Percentiles rank a stretch among this genome's conserved stretches.
These are phyloP conservation scores for Verruconis gallopava DNA, from an alignment of 2,329 filamentous ascomycete species.

Conservation along the genomic window DNA sequence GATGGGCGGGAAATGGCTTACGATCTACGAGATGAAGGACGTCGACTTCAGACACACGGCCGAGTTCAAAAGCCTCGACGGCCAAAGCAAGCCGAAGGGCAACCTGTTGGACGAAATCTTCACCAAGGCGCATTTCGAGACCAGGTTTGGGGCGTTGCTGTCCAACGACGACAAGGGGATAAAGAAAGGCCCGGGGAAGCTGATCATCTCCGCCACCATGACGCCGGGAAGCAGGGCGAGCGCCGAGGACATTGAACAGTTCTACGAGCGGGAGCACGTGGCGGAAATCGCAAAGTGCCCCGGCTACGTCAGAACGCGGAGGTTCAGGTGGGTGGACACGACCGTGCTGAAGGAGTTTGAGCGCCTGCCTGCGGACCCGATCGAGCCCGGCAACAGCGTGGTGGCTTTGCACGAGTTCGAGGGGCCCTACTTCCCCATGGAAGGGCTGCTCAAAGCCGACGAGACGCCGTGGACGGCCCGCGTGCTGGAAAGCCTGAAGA, in stretches of 20 bases:
- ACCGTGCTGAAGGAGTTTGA: conserved; percentile 16
- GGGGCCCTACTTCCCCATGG: conserved; percentile 3
- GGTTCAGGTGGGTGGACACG: conserved; percentile 14
- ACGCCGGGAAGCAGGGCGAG: neutral
- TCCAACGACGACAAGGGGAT: conserved; percentile 1
- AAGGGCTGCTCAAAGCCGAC: conserved; percentile 5
- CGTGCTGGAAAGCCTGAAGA: neutral
- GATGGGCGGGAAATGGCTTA: conserved; percentile 14
- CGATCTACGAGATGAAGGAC: conserved; percentile 19
- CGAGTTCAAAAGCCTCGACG: conserved; percentile 17
- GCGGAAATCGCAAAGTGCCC: conserved; percentile 10
- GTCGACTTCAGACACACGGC: conserved; percentile 14
- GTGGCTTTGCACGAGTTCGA: conserved; percentile 11
- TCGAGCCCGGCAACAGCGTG: neutral
- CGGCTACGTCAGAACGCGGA: conserved; percentile 16
- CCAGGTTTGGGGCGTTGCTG: conserved; percentile 16
- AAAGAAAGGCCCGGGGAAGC: conserved; percentile 8
- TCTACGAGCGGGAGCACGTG: conserved; percentile 17
- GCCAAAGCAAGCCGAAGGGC: conserved; percentile 15
- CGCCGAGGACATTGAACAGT: conserved; percentile 14
- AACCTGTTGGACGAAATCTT: conserved; percentile 16
- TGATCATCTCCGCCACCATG: conserved; percentile 10
- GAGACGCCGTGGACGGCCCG: conserved; percentile 10
- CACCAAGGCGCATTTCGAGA: conserved; percentile 18
- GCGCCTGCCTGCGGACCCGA: conserved; percentile 6